Evolutionary conservation across 2,329 filamentous ascomycete species (phyloP), one percentile per base, ranked within the genome.

Genomic region (Gnomoniopsis sp.): DNA sequence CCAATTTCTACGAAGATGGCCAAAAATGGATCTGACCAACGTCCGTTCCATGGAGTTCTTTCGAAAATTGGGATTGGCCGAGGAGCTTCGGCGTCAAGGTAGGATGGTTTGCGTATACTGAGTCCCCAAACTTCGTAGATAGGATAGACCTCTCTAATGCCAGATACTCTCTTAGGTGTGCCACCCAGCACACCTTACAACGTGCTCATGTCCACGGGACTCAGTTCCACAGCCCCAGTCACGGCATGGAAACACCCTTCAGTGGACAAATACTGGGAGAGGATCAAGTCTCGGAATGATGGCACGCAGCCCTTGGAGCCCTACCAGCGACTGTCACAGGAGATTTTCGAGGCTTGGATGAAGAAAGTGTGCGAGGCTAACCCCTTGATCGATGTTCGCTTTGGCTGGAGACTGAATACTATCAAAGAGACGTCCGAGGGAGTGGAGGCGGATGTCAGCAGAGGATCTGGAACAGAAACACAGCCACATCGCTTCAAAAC

Each of bases 21-120:
- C 74, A 0, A 75, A 75, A 60, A 73, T 74, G 72, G 72, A 75
- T 52, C 44, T 70, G 10, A 73, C 70, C 1, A 75, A 74, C 57
- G 63, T 53, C 15, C 66, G 72, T 1, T 67, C 63, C 14, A 74
- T 76, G 72, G 73, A 74, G 55, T 48, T 74, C 1, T 66, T 72
- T 8, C 62, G 64, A 2, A 55, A 63, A 15, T 53, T 74, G 12
- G 70, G 69, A 1, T 43, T 74, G 14, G 67, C 67, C 1, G 65
- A 71, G 23, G 64, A 62, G 17, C 63, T 68, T n/a, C 62, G 66
- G 33, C 54, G 53, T 8, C 61, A 63, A 43, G 54, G 53, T 55
- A 21, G 22, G 21, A 36, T 36, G 33, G 14, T 36, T 36, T 36
- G 33, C 14, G 33, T 36, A 36, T 10, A 36, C 3, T 2, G 17